These are phyloP conservation scores for Sicyos baderoa DNA, from an alignment of 306 rosid genomes.

Conservation along the genomic window DNA sequence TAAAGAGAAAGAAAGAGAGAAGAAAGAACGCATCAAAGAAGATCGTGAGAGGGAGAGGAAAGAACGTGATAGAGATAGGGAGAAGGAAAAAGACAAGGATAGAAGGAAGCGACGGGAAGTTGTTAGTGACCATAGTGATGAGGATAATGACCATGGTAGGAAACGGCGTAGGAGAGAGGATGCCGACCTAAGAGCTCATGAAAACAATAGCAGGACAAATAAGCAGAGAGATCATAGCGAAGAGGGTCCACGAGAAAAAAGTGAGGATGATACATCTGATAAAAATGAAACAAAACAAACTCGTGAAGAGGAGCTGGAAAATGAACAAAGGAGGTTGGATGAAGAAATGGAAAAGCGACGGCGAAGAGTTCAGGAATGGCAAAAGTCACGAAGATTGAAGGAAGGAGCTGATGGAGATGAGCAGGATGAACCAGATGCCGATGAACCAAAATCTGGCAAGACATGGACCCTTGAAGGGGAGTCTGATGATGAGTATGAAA, in stretches of 20 bases:
- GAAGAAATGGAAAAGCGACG: slow-evolving; percentile 93
- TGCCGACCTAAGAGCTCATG: slow-evolving; percentile 43
- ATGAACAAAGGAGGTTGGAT: slow-evolving; percentile 68
- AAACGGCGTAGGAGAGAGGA: slow-evolving; percentile 63
- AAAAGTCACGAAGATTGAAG: slow-evolving; percentile 68
- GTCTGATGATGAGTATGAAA: slow-evolving; percentile 83
- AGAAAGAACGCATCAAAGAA: slow-evolving; percentile 28
- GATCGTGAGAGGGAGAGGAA: slow-evolving; percentile 42
- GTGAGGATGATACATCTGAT: slow-evolving; percentile 40
- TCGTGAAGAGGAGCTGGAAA: slow-evolving; percentile 73
- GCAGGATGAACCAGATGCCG: slow-evolving; percentile 44
- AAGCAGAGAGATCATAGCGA: slow-evolving; percentile 43
- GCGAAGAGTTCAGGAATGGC: slow-evolving; percentile 97
- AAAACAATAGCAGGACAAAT: slow-evolving; percentile 38
- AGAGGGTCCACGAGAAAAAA: slow-evolving; percentile 48
- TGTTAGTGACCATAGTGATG: slow-evolving; percentile 50
- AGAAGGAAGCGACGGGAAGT: slow-evolving; percentile 49
- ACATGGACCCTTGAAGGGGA: slow-evolving; percentile 94
- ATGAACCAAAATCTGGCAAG: slow-evolving; percentile 63
- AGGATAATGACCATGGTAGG: slow-evolving; percentile 51
- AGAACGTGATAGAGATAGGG: slow-evolving; percentile 33
- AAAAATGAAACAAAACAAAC: slow-evolving; percentile 38
- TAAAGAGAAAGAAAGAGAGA: slow-evolving; percentile 31
- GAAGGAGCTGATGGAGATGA: slow-evolving; percentile 76
- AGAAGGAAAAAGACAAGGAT: slow-evolving; percentile 32